Base-by-base conservation (phyloP, 2,329 filamentous ascomycete genomes). In the Aspergillus fischeri region DNA sequence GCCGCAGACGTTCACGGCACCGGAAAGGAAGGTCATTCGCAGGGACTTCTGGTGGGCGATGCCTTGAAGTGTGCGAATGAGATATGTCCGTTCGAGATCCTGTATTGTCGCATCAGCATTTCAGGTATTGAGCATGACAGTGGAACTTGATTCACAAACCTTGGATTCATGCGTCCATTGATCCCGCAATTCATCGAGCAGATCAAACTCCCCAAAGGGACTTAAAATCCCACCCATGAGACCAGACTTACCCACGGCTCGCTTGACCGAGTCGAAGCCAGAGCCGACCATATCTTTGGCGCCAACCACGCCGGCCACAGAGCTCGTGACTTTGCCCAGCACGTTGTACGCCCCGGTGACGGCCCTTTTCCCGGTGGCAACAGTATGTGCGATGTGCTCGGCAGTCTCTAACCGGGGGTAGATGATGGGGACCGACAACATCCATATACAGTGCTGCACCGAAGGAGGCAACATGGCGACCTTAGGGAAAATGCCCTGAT, bases 151-250 rank as follows among this genome's bases (percentile, higher is more conserved):
- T 47, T 35, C 27, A 62, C 68, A 41, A 73, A 86, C 85, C 80
- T 97, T 99, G 53, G 89, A 92, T 52, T 97, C 93, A 70, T 99
- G 94, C 24, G 94, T 99, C 94, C 94, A 99, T 81, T 96, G 88
- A 73, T 99, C 94, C 70, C 93, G 88, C 57, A 97, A 79, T 70
- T 97, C 94, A 76, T 99, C 94, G 53, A 94, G 86, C 52, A 97
- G 85, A 68, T 97, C 94, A 59, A 99, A 88, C 64, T 97, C 94
- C 54, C 94, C 94, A 73, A 99, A 99, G 38, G 95, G 92, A 77
- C 92, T 97, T 51, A 99, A 80, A 42, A 97, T 92, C 57, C 91
- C 90, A 60, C 93, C 93, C 93, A 99, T 97, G 52, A 99, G 80
- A 1, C 94, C 94, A 1, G 87, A 89, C 75, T 99, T 99, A 51